phyloP scores from a whole-genome alignment of 2,329 filamentous ascomycete genomes.

The Cladophialophora yegresii region DNA sequence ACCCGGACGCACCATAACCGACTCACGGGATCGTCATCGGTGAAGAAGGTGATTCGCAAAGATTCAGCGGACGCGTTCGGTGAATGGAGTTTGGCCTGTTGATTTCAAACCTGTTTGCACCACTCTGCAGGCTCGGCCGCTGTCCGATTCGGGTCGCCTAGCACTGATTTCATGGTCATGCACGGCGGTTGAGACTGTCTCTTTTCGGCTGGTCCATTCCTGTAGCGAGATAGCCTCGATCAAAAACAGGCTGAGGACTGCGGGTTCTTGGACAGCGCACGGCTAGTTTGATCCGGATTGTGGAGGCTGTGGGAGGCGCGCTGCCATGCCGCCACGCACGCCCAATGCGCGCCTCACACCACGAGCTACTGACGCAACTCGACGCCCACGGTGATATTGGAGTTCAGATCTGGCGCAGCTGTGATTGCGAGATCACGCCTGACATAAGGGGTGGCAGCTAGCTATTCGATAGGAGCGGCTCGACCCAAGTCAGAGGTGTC shows the following conservation, averaged over 20 bases:
- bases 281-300: slow-evolving; percentile 6
- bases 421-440: not conserved
- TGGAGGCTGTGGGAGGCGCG: slow-evolving; percentile 1
- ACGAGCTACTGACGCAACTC: not conserved
- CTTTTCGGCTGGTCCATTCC: slow-evolving; percentile 8
- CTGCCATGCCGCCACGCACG: slow-evolving; percentile 10
- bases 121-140: not conserved
- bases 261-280: not conserved
- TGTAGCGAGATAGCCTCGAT: slow-evolving; percentile 21
- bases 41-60: slow-evolving; percentile 24
- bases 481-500: no score
- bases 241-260: slow-evolving; percentile 9
- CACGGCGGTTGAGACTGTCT: slow-evolving; percentile 18
- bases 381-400: slow-evolving; percentile 9
- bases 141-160: slow-evolving; percentile 1
- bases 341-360: not conserved
- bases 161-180: slow-evolving; percentile 4
- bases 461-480: slow-evolving; percentile 1
- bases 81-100: slow-evolving; percentile 9
- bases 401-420: not conserved
- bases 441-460: slow-evolving; percentile 1
- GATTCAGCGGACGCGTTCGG: slow-evolving; percentile 20
- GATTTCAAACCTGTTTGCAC: slow-evolving; percentile 12
- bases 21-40: slow-evolving; percentile 15
- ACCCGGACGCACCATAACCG: slow-evolving; percentile 11